Evolutionary conservation across 2,329 filamentous ascomycete species (phyloP).

Genomic region (Bipolaris gigantea): DNA sequence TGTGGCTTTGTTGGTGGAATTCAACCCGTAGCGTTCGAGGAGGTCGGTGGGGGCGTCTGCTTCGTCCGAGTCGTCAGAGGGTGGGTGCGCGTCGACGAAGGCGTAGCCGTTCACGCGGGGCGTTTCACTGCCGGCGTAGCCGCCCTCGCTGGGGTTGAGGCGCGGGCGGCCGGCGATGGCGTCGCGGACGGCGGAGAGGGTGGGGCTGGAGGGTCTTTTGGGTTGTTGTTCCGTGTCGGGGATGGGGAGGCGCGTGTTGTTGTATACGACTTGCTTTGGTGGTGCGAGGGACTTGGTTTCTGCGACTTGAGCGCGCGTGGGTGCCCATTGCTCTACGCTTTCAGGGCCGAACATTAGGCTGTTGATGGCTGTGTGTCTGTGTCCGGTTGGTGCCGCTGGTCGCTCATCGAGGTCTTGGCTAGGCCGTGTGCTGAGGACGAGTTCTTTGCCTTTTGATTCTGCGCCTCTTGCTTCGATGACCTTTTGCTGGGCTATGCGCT

Average conservation of each 20-base stretch:
- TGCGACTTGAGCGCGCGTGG: constrained; percentile 67
- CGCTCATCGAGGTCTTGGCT: constrained; percentile 66
- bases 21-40: constrained; percentile 50
- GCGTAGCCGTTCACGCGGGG: constrained; percentile 91
- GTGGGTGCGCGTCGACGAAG: constrained; percentile 91
- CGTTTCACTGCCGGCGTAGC: constrained; percentile 71
- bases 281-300: constrained; percentile 72
- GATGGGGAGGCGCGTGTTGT: constrained; percentile 76
- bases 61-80: constrained; percentile 54
- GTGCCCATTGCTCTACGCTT: constrained; percentile 57
- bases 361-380: constrained; percentile 75
- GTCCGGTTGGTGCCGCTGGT: constrained; percentile 73
- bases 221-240: constrained; percentile 44
- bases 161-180: constrained; percentile 76
- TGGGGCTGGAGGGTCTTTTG: constrained; percentile 70
- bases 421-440: constrained; percentile 57
- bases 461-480: constrained; percentile 66
- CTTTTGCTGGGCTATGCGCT: constrained; percentile 68
- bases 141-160: constrained; percentile 63
- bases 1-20: constrained; percentile 9
- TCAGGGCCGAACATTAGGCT: constrained; percentile 83
- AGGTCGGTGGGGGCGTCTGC: constrained; percentile 45
- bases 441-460: constrained; percentile 20
- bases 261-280: constrained; percentile 75
- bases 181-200: constrained; percentile 78